Base-by-base conservation (phyloP, 139 green algal genomes). In the Volvox reticuliferus region DNA sequence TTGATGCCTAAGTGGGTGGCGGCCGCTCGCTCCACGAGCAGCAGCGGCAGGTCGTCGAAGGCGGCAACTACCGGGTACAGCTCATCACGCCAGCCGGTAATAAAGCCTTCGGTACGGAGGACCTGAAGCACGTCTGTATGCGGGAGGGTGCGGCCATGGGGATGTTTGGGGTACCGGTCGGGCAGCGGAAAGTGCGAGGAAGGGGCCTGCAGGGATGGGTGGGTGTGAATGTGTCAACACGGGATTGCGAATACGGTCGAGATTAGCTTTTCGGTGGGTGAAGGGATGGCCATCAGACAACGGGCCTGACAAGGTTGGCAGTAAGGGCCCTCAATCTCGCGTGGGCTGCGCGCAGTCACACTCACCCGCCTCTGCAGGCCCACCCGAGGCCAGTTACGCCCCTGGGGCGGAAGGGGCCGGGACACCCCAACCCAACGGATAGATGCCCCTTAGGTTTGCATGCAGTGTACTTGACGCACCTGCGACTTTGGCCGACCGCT, bases 61-160 rank as follows among this genome's bases (percentile, higher is more conserved):
- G 91, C 83, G 17, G 82, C 32, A 2, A 90, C 91, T 12, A 99
- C 97, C 0, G 98, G 98, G 91, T 99, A 99, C 21, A 99, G 94
- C 95, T 99, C 98, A 67, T 99, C 91, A 0, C 98, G 92, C 98
- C 98, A 99, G 12, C 98, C 97, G 13, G 81, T 92, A 30, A 99
- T 95, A 14, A 97, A 50, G 0, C 96, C 96, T 61, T 96, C 88
- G 14, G 92, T 69, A 17, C 92, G 78, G n/a, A 98, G 92, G 14
- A 20, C 3, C 30, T 86, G 16, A 55, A 95, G 36, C n/a, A 95
- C 93, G 24, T 9, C 88, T 90, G 87, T 9, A 24, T 87, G 17
- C 88, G 2, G 32, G 22, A 37, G 30, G 62, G 26, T 2, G 65
- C 61, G 75, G 75, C 16, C 32, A 55, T 33, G 50, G 26, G 20